Evolutionary conservation across 768 basidiomycete species (phyloP).

Genomic region (Boletellus ananiceps): DNA sequence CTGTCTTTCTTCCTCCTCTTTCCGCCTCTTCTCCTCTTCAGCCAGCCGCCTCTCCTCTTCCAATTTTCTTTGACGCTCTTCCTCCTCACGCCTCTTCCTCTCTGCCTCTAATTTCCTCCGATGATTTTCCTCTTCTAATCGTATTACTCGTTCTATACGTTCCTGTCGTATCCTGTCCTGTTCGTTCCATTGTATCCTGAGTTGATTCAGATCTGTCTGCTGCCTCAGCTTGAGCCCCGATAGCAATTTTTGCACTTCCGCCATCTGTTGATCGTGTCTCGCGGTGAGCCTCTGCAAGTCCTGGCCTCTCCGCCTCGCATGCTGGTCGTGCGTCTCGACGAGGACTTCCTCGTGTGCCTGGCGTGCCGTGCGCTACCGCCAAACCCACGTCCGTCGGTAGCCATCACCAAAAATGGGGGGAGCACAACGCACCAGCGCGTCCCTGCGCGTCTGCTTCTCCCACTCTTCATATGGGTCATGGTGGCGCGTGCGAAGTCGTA

Average conservation of each 20-base stretch:
- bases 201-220: conserved; percentile 41
- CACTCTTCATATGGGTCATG: conserved; percentile 48
- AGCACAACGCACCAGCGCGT: conserved; percentile 39
- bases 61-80: conserved; percentile 43
- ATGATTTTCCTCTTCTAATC: conserved; percentile 57
- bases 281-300: conserved; percentile 32
- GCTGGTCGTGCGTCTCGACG: conserved; percentile 16
- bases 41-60: conserved; percentile 44
- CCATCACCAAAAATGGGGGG: background rate
- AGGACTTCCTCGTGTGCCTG: conserved; percentile 24
- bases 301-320: conserved; percentile 5
- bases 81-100: conserved; percentile 44
- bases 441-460: conserved; percentile 44
- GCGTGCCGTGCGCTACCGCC: conserved; percentile 37
- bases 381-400: background rate
- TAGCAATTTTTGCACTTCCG: conserved; percentile 47
- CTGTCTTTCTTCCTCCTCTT: conserved; percentile 40
- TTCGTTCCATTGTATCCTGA: conserved; percentile 44
- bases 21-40: conserved; percentile 40
- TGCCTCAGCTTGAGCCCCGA: conserved; percentile 40
- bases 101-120: conserved; percentile 53
- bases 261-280: conserved; percentile 46
- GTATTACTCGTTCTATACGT: conserved; percentile 59
- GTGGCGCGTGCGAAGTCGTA: conserved; percentile 40
- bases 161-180: conserved; percentile 46